phyloP scores from a whole-genome alignment of 768 basidiomycete species.

The Kwoniella dendrophila region DNA sequence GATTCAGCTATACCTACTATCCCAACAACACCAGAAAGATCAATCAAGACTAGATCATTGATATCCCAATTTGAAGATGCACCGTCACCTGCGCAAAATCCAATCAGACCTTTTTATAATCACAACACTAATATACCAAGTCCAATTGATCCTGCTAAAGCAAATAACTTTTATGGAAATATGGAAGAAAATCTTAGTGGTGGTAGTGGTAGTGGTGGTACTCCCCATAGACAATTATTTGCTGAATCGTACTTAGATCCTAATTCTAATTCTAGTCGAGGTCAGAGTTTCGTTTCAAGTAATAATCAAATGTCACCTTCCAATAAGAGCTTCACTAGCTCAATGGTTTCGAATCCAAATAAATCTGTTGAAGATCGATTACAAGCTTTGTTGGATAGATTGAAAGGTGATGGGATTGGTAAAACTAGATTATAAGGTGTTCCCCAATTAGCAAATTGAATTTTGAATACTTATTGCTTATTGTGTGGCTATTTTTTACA shows the following conservation, averaged over 20 bases:
- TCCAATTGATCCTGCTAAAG: constrained; percentile 20
- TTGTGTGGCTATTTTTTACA: neutral
- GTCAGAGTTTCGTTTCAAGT: constrained; percentile 2
- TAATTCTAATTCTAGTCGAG: no score
- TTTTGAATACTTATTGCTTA: no score
- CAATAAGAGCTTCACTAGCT: constrained; percentile 41
- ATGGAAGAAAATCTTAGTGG: neutral
- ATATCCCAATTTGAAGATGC: constrained; percentile 35
- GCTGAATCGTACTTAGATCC: constrained; percentile 7
- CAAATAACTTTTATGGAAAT: neutral
- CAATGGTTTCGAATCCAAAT: neutral
- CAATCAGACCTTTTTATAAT: neutral
- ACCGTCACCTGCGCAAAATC: constrained; percentile 28
- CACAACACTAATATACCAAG: constrained; percentile 7
- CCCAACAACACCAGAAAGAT: neutral
- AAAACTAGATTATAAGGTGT: neutral
- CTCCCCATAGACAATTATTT: constrained; percentile 33
- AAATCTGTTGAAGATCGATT: constrained; percentile 44
- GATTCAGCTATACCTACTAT: neutral
- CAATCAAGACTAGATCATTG: neutral
- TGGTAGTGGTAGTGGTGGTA: neutral
- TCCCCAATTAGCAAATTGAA: neutral
- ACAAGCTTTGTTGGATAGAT: constrained; percentile 46
- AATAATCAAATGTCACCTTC: constrained; percentile 27
- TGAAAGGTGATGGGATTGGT: constrained; percentile 28